These are phyloP conservation scores for Metschnikowia cubensis DNA, from an alignment of 805 yeast genomes.

Conservation along the genomic window DNA sequence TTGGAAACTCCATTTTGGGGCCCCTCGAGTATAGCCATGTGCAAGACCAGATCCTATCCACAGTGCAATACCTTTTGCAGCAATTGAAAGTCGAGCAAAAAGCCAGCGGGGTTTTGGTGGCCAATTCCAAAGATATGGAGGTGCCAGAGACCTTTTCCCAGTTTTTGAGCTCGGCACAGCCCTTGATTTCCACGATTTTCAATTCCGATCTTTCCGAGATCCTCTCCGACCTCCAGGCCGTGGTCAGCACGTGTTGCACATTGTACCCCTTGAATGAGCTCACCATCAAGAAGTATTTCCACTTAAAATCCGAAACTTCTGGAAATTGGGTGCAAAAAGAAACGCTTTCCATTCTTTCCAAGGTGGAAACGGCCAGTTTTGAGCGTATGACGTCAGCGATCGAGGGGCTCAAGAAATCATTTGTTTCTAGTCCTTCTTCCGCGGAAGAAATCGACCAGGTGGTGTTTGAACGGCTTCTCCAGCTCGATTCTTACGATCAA, in stretches of 20 bases:
- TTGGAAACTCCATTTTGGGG: slow-evolving; percentile 13
- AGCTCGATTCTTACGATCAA: slow-evolving; percentile 25
- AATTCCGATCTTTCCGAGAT: neutral
- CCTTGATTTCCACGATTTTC: neutral
- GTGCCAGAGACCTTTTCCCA: slow-evolving; percentile 10
- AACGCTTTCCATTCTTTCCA: slow-evolving; percentile 22
- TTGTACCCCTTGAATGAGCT: slow-evolving; percentile 33
- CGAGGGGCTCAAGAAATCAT: slow-evolving; percentile 20
- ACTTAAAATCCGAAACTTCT: slow-evolving; percentile 19
- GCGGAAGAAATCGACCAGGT: slow-evolving; percentile 17
- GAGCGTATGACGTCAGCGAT: slow-evolving; percentile 19
- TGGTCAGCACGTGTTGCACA: slow-evolving; percentile 27
- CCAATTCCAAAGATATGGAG: neutral
- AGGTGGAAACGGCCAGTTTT: slow-evolving; percentile 23
- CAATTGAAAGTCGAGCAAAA: neutral
- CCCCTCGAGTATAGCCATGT: slow-evolving; percentile 27
- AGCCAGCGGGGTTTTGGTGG: neutral
- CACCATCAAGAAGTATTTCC: slow-evolving; percentile 28
- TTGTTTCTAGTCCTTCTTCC: slow-evolving; percentile 14
- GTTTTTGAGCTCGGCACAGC: slow-evolving; percentile 14
- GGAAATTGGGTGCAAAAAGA: slow-evolving; percentile 22
- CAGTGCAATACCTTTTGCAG: slow-evolving; percentile 13
- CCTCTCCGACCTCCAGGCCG: neutral
- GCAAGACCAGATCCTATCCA: slow-evolving; percentile 27
- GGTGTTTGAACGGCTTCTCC: slow-evolving; percentile 28